phyloP scores from a whole-genome alignment of 2,329 filamentous ascomycete species.

The Beauveria bassiana region DNA sequence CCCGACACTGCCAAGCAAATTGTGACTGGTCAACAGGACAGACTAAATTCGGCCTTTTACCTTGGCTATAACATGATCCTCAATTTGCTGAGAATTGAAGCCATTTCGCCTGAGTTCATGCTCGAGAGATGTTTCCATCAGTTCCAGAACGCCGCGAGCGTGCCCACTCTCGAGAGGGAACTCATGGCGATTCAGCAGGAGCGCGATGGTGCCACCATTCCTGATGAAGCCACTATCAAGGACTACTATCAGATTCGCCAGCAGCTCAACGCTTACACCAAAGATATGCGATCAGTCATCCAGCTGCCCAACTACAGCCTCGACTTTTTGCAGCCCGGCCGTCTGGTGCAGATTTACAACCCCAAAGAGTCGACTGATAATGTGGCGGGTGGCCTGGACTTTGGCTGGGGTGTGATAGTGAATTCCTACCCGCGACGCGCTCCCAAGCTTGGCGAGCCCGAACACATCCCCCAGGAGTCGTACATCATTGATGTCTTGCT shows the following conservation, averaged over 20 bases:
- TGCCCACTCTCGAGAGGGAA: constrained; percentile 76
- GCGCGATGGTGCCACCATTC: constrained; percentile 64
- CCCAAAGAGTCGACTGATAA: constrained; percentile 39
- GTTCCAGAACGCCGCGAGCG: constrained; percentile 90
- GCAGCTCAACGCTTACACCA: constrained; percentile 73
- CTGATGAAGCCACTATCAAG: constrained; percentile 80
- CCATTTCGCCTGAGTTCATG: constrained; percentile 98
- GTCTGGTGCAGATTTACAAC: constrained; percentile 79
- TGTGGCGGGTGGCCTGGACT: constrained; percentile 49
- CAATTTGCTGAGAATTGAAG: constrained; percentile 93
- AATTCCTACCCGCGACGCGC: constrained; percentile 60
- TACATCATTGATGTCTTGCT: constrained; percentile 80
- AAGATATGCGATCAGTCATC: constrained; percentile 86
- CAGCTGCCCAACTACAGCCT: constrained; percentile 84
- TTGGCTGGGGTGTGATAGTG: constrained; percentile 89
- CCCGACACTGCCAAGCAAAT: constrained; percentile 90
- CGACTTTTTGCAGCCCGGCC: constrained; percentile 79
- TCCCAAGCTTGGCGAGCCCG: constrained; percentile 59
- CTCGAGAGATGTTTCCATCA: constrained; percentile 97
- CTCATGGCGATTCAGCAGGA: constrained; percentile 71
- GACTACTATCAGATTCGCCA: constrained; percentile 90
- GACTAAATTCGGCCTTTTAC: constrained; percentile 95
- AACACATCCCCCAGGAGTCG: constrained; percentile 65
- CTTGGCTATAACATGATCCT: constrained; percentile 99
- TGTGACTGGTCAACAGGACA: constrained; percentile 92